Percentiles rank a stretch among this genome's conserved stretches.
phyloP scores from a whole-genome alignment of 2,329 filamentous ascomycete species.

The Cladophialophora bantiana region DNA sequence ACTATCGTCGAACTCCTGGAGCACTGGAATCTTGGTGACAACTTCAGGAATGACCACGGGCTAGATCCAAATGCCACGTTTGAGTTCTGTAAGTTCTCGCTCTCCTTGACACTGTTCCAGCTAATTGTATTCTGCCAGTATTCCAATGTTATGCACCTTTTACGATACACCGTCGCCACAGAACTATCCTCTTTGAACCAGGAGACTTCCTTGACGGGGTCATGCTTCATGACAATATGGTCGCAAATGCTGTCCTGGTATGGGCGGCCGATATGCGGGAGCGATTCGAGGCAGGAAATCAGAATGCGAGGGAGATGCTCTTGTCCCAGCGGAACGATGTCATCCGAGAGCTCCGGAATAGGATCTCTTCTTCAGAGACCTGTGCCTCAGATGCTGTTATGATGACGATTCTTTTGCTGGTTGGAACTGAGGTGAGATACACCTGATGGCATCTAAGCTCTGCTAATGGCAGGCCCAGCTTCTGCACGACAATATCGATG shows the following conservation, averaged over 20 bases:
- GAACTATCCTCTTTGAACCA: constrained; percentile 15
- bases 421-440: constrained; percentile 17
- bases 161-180: constrained; percentile 15
- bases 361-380: constrained; percentile 13
- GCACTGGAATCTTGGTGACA: constrained; percentile 13
- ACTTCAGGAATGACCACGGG: constrained; percentile 6
- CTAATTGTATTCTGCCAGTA: constrained; percentile 2
- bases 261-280: constrained; percentile 18
- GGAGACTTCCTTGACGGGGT: constrained; percentile 13
- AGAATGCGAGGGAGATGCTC: constrained; percentile 5
- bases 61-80: constrained; percentile 19
- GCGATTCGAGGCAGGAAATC: background rate
- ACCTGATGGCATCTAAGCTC: background rate
- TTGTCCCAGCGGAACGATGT: constrained; percentile 16
- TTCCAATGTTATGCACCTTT: constrained; percentile 17
- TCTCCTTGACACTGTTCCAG: background rate
- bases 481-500: constrained; percentile 18
- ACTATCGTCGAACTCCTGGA: constrained; percentile 16
- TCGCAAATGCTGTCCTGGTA: constrained; percentile 18
- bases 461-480: constrained; percentile 9
- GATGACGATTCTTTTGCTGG: constrained; percentile 20
- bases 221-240: constrained; percentile 15
- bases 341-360: constrained; percentile 20
- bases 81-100: constrained; percentile 13
- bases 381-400: constrained; percentile 21